Percentiles rank a stretch among this genome's conserved stretches.
Conservation (phyloP, 1,284 basidiomycete species). For the Papiliotrema laurentii region DNA sequence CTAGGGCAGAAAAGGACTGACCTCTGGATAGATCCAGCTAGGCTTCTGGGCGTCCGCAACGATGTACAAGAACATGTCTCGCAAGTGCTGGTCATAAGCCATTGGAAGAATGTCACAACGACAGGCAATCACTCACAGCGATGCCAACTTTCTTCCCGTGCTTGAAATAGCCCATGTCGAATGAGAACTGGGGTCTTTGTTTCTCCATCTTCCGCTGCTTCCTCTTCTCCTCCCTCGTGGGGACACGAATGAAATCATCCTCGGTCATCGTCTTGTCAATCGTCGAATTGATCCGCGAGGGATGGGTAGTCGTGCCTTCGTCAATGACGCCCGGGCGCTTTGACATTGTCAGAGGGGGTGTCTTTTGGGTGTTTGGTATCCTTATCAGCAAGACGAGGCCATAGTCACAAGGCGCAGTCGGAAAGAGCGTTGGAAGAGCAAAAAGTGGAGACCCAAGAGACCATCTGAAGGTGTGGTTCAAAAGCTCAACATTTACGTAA, state of each 20-base stretch:
- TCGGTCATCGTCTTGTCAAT: not conserved
- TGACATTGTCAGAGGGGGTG: too few relatives aligned
- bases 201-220: constrained; percentile 70
- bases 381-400: too few relatives aligned
- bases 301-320: not conserved
- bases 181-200: constrained; percentile 70
- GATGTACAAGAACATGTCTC: constrained; percentile 75
- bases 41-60: constrained; percentile 74
- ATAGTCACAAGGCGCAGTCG: too few relatives aligned
- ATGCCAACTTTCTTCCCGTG: constrained; percentile 67
- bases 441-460: too few relatives aligned
- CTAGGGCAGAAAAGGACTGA: constrained; percentile 43
- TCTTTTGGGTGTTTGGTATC: too few relatives aligned
- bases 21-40: constrained; percentile 77
- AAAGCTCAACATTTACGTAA: too few relatives aligned
- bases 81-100: constrained; percentile 60
- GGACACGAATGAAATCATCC: constrained; percentile 63
- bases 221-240: constrained; percentile 55
- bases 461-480: too few relatives aligned
- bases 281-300: too few relatives aligned
- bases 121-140: constrained; percentile 55
- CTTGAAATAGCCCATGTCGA: constrained; percentile 66
- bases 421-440: too few relatives aligned
- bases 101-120: too few relatives aligned
- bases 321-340: too few relatives aligned